These are phyloP conservation scores for Afroboletus lepidellus DNA, from an alignment of 1,284 basidiomycete species.

Conservation along the genomic window DNA sequence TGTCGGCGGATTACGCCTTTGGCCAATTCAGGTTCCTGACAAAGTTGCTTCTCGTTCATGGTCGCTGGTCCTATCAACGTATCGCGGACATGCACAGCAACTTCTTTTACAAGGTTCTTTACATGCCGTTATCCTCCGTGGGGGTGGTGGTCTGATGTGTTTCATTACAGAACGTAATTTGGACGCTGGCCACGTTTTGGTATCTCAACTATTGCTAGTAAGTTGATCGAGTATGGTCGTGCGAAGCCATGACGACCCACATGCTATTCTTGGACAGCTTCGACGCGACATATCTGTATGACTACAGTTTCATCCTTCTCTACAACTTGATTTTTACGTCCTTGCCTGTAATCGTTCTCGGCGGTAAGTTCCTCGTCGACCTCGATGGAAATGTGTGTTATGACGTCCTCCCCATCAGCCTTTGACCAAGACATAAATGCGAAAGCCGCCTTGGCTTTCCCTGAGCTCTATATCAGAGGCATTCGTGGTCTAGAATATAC, in stretches of 20 bases:
- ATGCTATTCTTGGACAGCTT: conserved; percentile 53
- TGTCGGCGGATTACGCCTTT: conserved; percentile 98
- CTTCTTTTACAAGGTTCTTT: conserved; percentile 91
- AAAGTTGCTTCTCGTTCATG: conserved; percentile 90
- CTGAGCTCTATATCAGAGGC: conserved; percentile 91
- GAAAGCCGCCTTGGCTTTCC: conserved; percentile 86
- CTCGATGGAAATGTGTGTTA: not conserved
- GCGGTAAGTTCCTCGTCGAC: conserved; percentile 51
- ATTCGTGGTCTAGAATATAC: conserved; percentile 94
- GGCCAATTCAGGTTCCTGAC: conserved; percentile 96
- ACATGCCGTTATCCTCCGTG: conserved; percentile 3
- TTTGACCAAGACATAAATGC: conserved; percentile 97
- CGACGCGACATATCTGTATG: conserved; percentile 93
- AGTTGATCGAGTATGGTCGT: conserved; percentile 23
- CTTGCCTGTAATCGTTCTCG: conserved; percentile 86
- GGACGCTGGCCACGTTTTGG: conserved; percentile 94
- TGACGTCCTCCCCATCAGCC: conserved; percentile 43
- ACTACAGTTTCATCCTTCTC: conserved; percentile 91
- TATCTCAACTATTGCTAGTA: conserved; percentile 86
- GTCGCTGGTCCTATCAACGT: conserved; percentile 94
- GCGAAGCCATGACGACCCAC: conserved; percentile 10
- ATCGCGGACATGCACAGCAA: conserved; percentile 97
- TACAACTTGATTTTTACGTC: conserved; percentile 95
- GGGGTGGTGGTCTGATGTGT: conserved; percentile 1
- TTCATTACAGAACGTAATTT: conserved; percentile 71